These are phyloP conservation scores for Primulina tabacum DNA, from an alignment of 257 asterid species.

Conservation along the genomic window DNA sequence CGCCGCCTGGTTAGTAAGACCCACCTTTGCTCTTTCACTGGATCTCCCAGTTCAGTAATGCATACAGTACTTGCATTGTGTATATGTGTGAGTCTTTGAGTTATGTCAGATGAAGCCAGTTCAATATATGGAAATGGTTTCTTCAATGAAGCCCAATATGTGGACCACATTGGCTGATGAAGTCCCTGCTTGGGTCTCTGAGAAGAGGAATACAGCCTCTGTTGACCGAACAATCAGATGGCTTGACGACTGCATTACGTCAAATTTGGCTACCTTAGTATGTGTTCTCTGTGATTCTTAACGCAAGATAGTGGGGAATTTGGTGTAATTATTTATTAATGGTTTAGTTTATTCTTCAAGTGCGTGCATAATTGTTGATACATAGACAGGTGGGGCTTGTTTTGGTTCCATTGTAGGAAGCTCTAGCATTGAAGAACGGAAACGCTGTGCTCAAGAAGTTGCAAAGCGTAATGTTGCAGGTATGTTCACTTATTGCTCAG, in stretches of 20 bases:
- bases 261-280: slow-evolving; percentile 35
- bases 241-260: slow-evolving; percentile 76
- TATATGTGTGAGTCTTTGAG: slow-evolving; percentile 9
- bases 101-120: slow-evolving; percentile 59
- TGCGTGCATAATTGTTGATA: slow-evolving; percentile 18
- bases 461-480: slow-evolving; percentile 82
- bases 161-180: slow-evolving; percentile 89
- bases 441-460: slow-evolving; percentile 79
- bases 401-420: slow-evolving; percentile 97
- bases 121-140: slow-evolving; percentile 65
- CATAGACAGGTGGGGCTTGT: slow-evolving; percentile 67
- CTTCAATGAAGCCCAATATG: slow-evolving; percentile 74
- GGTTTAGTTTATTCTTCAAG: slow-evolving; percentile 16
- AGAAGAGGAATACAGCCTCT: slow-evolving; percentile 70
- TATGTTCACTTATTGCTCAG: slow-evolving; percentile 25
- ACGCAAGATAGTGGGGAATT: slow-evolving; percentile 2
- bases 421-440: slow-evolving; percentile 62
- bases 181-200: slow-evolving; percentile 93
- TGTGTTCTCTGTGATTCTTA: slow-evolving; percentile 9
- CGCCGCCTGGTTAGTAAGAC: slow-evolving; percentile 56
- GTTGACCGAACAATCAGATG: slow-evolving; percentile 85
- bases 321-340: background rate
- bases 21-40: background rate
- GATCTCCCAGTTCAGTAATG: background rate
- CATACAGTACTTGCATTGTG: background rate